Evolutionary conservation across 2,329 filamentous ascomycete species (phyloP).

Genomic region (Fusarium sarcochroum): DNA sequence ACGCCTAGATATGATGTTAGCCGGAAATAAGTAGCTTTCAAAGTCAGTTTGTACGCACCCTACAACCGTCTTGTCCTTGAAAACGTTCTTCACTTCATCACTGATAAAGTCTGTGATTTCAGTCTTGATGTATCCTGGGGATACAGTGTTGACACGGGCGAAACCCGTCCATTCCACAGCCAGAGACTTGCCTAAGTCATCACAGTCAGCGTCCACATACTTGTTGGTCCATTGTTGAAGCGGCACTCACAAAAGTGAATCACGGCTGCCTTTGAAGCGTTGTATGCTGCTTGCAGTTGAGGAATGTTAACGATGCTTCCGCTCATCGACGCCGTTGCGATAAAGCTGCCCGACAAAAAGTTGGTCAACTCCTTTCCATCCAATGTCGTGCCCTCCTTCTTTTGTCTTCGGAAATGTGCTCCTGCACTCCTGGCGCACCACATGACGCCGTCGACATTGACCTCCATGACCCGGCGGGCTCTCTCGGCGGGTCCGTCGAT

Average conservation of each 20-base stretch:
- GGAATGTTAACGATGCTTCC: constrained; percentile 84
- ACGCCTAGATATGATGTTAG: constrained; percentile 61
- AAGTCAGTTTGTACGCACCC: constrained; percentile 61
- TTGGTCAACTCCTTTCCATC: constrained; percentile 73
- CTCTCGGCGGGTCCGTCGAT: constrained; percentile 74
- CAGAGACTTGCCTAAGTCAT: constrained; percentile 71
- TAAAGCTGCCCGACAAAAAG: constrained; percentile 77
- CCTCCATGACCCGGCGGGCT: constrained; percentile 76
- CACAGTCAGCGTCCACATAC: constrained; percentile 3
- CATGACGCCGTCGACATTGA: constrained; percentile 83
- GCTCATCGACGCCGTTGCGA: constrained; percentile 84
- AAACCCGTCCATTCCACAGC: constrained; percentile 84
- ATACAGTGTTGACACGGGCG: constrained; percentile 79
- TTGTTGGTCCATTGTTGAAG: neutral
- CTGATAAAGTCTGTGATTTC: constrained; percentile 78
- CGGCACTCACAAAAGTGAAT: constrained; percentile 67
- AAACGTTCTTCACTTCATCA: constrained; percentile 77
- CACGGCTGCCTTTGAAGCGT: constrained; percentile 77
- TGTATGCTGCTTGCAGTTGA: constrained; percentile 81
- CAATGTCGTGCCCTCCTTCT: constrained; percentile 73
- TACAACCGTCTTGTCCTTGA: constrained; percentile 86
- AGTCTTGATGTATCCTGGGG: constrained; percentile 82
- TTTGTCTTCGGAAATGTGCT: constrained; percentile 78
- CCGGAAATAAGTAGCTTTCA: neutral
- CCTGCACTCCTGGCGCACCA: constrained; percentile 82